Evolutionary conservation across 2,329 filamentous ascomycete species (phyloP).

Genomic region (Thelonectria blattea): DNA sequence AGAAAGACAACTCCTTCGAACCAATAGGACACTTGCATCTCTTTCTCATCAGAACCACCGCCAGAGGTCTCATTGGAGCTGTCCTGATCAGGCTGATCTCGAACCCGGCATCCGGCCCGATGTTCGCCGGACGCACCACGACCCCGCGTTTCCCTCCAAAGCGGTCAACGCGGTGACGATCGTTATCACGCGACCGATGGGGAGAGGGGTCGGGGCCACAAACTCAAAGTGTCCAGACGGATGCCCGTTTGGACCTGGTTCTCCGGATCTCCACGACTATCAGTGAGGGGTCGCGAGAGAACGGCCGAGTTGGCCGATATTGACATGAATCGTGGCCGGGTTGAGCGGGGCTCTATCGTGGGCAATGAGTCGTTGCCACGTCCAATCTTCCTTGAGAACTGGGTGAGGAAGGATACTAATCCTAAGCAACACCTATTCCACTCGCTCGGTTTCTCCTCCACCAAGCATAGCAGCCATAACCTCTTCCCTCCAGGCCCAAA

Average conservation of each 20-base stretch:
- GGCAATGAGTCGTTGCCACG: too few species aligned
- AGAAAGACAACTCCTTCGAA: background rate
- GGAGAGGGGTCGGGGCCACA: background rate
- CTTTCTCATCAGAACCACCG: background rate
- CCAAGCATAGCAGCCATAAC: background rate
- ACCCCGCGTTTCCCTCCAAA: background rate
- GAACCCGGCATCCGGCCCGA: background rate
- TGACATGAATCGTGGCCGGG: too few species aligned
- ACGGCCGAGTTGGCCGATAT: too few species aligned
- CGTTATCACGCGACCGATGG: background rate
- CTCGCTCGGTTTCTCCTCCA: too few species aligned
- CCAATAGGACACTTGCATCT: background rate
- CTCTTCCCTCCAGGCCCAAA: constrained; percentile 25
- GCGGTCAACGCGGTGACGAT: background rate
- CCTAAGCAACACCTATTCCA: too few species aligned
- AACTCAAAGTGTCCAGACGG: background rate
- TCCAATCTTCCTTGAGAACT: too few species aligned
- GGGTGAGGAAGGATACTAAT: too few species aligned
- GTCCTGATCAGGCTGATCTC: background rate
- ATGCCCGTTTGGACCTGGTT: background rate
- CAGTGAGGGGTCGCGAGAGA: background rate
- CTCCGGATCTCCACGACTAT: background rate
- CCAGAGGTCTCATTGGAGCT: background rate
- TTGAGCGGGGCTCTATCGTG: background rate
- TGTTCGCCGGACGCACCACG: background rate